Percentiles rank a stretch among this genome's conserved stretches.
These are phyloP conservation scores for Sodiomyces alkalinus DNA, from an alignment of 2,329 filamentous ascomycete species.

Conservation along the genomic window DNA sequence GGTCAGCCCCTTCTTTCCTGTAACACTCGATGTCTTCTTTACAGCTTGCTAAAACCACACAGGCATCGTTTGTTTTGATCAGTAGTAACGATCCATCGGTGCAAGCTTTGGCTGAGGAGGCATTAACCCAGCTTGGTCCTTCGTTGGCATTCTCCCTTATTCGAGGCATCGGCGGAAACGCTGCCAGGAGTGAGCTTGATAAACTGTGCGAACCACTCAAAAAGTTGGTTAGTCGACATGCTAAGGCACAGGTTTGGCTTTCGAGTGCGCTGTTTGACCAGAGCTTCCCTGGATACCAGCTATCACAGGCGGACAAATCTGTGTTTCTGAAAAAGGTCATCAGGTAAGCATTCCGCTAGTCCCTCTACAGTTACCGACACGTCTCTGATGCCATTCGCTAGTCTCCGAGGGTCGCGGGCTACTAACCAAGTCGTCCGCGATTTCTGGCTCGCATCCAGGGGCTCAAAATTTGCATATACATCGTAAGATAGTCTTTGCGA, in stretches of 20 bases:
- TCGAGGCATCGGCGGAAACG: slow-evolving; percentile 52
- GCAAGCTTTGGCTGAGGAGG: slow-evolving; percentile 27
- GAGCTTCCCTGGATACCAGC: slow-evolving; percentile 42
- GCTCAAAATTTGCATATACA: slow-evolving; percentile 44
- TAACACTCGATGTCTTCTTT: no score
- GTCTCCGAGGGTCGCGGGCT: slow-evolving; percentile 45
- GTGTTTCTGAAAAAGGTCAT: slow-evolving; percentile 52
- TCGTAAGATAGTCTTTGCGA: no score
- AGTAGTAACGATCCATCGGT: slow-evolving; percentile 25
- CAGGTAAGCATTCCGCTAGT: slow-evolving; percentile 23
- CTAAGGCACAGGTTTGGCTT: slow-evolving; percentile 45
- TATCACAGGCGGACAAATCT: slow-evolving; percentile 42
- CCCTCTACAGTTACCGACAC: slow-evolving; percentile 1
- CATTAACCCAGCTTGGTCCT: slow-evolving; percentile 45
- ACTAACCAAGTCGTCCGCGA: slow-evolving; percentile 56
- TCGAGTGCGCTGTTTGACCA: slow-evolving; percentile 40
- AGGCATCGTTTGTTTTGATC: slow-evolving; percentile 39
- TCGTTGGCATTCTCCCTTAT: slow-evolving; percentile 43
- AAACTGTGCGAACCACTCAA: slow-evolving; percentile 56
- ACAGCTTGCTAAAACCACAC: slow-evolving; percentile 1
- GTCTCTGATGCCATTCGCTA: slow-evolving; percentile 12
- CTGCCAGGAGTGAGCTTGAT: slow-evolving; percentile 57
- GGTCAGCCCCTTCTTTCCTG: slow-evolving; percentile 23
- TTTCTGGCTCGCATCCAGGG: slow-evolving; percentile 57
- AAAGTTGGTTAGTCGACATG: slow-evolving; percentile 44